A percentile compares a stretch with the other conserved stretches of the same genome.
These are phyloP conservation scores for Aspergillus sp. DNA, from an alignment of 2,329 filamentous ascomycete species.

Conservation along the genomic window DNA sequence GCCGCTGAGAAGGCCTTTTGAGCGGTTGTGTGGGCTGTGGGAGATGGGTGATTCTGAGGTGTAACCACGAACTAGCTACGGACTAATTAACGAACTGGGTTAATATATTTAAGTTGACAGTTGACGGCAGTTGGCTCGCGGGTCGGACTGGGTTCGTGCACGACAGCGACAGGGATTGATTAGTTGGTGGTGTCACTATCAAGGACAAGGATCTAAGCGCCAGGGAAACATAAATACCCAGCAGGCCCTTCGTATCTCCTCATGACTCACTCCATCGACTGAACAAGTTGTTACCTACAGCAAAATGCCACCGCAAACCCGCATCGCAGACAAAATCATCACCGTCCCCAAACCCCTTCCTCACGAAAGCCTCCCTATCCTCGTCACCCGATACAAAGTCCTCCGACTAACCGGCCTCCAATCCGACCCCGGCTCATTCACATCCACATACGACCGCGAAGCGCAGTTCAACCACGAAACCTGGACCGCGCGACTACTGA, in stretches of 20 bases:
- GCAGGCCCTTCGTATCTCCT: background rate
- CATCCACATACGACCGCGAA: background rate
- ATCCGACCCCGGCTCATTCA: background rate
- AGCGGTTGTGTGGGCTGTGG: conserved; percentile 16
- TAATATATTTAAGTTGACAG: too few relatives aligned
- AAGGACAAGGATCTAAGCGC: too few relatives aligned
- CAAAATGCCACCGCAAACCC: background rate
- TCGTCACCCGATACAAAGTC: background rate
- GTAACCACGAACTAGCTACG: background rate
- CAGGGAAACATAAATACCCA: too few relatives aligned
- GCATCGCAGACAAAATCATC: background rate
- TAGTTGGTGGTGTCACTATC: too few relatives aligned
- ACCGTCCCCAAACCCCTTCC: background rate
- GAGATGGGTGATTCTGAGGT: conserved; percentile 51
- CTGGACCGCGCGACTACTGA: background rate
- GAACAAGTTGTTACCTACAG: background rate
- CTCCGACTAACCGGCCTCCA: background rate
- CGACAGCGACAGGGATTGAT: too few relatives aligned
- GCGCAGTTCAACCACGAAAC: background rate
- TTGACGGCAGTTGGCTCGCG: too few relatives aligned
- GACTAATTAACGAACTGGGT: too few relatives aligned
- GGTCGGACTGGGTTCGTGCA: too few relatives aligned
- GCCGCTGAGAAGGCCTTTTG: conserved; percentile 49
- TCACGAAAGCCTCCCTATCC: background rate
- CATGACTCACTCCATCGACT: background rate